Percentiles rank a stretch among this genome's conserved stretches.
Evolutionary conservation across 2,329 filamentous ascomycete species (phyloP).

Genomic region (Alternaria hordeiaustralica): DNA sequence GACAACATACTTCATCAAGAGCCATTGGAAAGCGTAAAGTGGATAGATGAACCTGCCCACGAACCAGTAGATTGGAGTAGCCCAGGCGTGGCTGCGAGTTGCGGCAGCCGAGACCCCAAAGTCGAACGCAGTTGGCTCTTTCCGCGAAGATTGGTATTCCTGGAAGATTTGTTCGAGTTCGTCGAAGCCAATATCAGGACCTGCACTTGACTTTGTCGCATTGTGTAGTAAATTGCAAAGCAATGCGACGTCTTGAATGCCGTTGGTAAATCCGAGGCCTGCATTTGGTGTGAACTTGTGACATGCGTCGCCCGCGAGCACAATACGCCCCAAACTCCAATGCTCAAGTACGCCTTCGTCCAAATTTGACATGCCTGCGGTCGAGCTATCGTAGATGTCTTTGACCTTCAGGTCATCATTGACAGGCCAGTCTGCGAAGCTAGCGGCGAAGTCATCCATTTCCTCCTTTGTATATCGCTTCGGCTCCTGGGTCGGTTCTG

Average conservation of each 20-base stretch:
- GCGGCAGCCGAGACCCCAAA: neutral
- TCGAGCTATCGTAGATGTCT: neutral
- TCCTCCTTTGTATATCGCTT: neutral
- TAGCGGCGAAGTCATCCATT: neutral
- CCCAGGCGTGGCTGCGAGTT: neutral
- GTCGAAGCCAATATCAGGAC: neutral
- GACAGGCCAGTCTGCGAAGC: constrained; percentile 3
- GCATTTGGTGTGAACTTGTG: constrained; percentile 6
- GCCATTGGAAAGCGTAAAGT: neutral
- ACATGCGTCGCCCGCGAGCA: constrained; percentile 1
- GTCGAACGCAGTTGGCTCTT: neutral
- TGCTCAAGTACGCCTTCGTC: constrained; percentile 1
- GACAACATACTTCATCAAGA: neutral
- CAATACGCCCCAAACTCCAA: neutral
- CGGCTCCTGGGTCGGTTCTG: neutral
- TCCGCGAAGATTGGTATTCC: neutral
- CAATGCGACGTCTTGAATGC: neutral
- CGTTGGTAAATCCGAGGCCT: neutral
- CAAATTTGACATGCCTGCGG: neutral
- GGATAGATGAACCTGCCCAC: neutral
- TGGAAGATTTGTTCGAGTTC: neutral
- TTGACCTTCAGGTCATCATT: neutral
- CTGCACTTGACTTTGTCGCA: neutral
- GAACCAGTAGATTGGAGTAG: neutral
- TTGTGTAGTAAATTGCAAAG: neutral